Conservation (phyloP, 768 basidiomycete genomes). For the Melanogaster broomeanus region DNA sequence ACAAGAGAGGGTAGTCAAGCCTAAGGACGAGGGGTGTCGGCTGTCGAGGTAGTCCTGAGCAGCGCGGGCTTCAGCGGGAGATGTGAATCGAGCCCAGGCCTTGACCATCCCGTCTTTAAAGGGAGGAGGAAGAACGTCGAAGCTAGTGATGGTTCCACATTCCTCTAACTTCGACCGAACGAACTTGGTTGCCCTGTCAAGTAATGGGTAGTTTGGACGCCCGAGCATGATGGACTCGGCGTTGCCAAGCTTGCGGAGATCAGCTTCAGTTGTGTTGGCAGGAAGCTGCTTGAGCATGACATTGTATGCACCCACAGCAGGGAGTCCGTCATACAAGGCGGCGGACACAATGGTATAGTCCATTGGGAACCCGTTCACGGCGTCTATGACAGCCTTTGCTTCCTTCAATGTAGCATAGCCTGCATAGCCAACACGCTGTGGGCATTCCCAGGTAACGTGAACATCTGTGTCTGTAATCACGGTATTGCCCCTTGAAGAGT, state of each 20-base stretch:
- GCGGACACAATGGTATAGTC: slow-evolving; percentile 48
- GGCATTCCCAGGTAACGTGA: slow-evolving; percentile 60
- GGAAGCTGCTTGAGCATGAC: slow-evolving; percentile 63
- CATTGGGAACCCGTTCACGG: slow-evolving; percentile 38
- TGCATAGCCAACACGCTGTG: slow-evolving; percentile 56
- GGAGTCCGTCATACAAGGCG: slow-evolving; percentile 54
- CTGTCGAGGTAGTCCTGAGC: slow-evolving; percentile 51
- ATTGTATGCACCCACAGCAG: slow-evolving; percentile 57
- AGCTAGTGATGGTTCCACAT: slow-evolving; percentile 38
- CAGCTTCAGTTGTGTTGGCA: slow-evolving; percentile 39
- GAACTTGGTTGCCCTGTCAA: slow-evolving; percentile 35
- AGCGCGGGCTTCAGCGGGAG: slow-evolving; percentile 50
- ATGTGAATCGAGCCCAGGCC: slow-evolving; percentile 58
- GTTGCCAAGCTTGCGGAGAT: slow-evolving; percentile 46
- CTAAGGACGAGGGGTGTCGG: slow-evolving; percentile 46
- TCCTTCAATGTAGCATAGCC: slow-evolving; percentile 55
- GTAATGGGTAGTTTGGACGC: slow-evolving; percentile 45
- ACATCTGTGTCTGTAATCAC: slow-evolving; percentile 55
- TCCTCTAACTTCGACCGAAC: slow-evolving; percentile 40
- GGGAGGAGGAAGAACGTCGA: slow-evolving; percentile 53
- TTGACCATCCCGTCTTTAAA: slow-evolving; percentile 50
- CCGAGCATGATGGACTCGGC: slow-evolving; percentile 54
- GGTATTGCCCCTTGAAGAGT: slow-evolving; percentile 36
- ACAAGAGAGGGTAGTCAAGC: slow-evolving; percentile 48
- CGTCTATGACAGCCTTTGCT: slow-evolving; percentile 53